phyloP scores from a whole-genome alignment of 768 basidiomycete genomes.

The Tylopilus felleus region DNA sequence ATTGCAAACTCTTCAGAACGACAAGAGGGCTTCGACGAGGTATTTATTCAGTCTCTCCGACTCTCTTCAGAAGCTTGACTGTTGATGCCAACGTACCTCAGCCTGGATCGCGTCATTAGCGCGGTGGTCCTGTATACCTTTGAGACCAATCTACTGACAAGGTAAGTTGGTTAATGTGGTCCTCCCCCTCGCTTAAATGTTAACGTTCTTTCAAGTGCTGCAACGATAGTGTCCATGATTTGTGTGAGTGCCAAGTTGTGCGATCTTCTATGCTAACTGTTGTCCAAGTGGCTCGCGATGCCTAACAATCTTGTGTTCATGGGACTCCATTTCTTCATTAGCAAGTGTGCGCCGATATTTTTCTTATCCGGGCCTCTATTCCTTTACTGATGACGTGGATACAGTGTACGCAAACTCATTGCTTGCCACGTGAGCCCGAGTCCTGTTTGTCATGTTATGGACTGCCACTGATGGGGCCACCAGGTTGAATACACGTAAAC shows the following conservation, averaged over 20 bases:
- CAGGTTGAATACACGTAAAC: slow-evolving; percentile 39
- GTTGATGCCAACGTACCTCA: slow-evolving; percentile 10
- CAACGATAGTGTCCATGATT: slow-evolving; percentile 40
- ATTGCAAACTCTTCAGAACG: slow-evolving; percentile 37
- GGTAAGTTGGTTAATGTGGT: slow-evolving; percentile 24
- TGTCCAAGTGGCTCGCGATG: slow-evolving; percentile 43
- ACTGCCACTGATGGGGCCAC: not conserved
- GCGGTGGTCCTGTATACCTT: slow-evolving; percentile 49
- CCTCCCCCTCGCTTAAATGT: not conserved
- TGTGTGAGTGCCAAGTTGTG: slow-evolving; percentile 33
- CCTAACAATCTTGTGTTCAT: slow-evolving; percentile 48
- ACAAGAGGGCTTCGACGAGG: slow-evolving; percentile 40
- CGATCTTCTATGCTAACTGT: not conserved
- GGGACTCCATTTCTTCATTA: slow-evolving; percentile 52
- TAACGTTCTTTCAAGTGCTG: slow-evolving; percentile 28
- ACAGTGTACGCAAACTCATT: slow-evolving; percentile 51
- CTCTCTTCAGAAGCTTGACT: not conserved
- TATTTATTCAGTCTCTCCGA: slow-evolving; percentile 10
- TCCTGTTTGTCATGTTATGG: not conserved
- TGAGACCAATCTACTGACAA: slow-evolving; percentile 51
- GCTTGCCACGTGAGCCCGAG: slow-evolving; percentile 37
- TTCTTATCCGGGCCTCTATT: not conserved
- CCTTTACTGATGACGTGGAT: not conserved
- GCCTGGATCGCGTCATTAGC: slow-evolving; percentile 47
- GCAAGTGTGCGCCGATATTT: slow-evolving; percentile 38